Conservation (phyloP, 2,329 filamentous ascomycete species). For the Allantophomopsis lycopodina region DNA sequence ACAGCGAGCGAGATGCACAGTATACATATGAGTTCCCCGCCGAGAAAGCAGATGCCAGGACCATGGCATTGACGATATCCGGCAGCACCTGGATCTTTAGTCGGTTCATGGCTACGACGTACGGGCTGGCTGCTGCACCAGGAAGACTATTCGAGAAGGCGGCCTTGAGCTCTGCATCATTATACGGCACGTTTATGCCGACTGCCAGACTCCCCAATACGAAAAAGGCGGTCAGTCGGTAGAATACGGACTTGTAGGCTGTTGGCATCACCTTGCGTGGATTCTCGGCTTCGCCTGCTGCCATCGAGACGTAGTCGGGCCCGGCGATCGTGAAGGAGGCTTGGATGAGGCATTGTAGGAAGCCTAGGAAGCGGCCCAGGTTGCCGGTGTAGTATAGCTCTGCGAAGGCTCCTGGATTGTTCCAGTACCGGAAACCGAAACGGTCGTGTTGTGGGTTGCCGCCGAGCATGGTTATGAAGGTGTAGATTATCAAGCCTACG, state of each 20-base stretch:
- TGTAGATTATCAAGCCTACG: constrained; percentile 33
- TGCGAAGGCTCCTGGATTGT: constrained; percentile 31
- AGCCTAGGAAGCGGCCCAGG: constrained; percentile 44
- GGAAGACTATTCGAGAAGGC: constrained; percentile 39
- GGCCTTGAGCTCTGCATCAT: constrained; percentile 36
- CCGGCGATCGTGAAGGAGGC: constrained; percentile 56
- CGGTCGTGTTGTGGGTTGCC: constrained; percentile 42
- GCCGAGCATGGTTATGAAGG: constrained; percentile 49
- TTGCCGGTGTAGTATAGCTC: constrained; percentile 34
- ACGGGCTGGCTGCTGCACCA: constrained; percentile 34
- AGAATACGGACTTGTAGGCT: constrained; percentile 62
- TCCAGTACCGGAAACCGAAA: constrained; percentile 40
- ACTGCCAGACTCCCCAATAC: constrained; percentile 51
- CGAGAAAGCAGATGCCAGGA: constrained; percentile 38
- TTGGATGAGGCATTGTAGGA: constrained; percentile 42
- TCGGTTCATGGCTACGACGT: constrained; percentile 38
- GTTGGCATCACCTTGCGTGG: constrained; percentile 51
- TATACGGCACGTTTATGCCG: constrained; percentile 43
- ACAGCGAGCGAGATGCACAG: constrained; percentile 34
- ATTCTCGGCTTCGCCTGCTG: constrained; percentile 46
- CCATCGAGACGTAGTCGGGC: constrained; percentile 49
- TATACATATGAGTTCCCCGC: constrained; percentile 39
- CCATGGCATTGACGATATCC: constrained; percentile 45
- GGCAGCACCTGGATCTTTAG: constrained; percentile 38
- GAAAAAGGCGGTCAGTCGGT: constrained; percentile 58